phyloP scores from a whole-genome alignment of 345 rosid species.

The Eucalyptus curtisii region DNA sequence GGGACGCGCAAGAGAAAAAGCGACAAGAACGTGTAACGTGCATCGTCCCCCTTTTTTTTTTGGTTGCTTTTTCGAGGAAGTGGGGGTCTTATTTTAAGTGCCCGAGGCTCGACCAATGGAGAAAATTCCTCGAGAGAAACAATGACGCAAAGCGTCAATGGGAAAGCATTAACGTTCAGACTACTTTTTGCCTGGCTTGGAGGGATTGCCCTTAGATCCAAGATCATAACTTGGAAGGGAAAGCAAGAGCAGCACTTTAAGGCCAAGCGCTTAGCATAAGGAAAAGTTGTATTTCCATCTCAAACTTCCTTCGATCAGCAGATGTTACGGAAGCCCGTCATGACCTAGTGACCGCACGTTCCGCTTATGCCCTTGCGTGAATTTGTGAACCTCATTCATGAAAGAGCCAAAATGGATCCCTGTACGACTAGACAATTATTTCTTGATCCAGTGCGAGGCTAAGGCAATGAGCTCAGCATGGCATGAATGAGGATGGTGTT shows the following conservation, averaged over 20 bases:
- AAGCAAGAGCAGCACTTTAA: neutral
- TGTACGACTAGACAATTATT: accelerated
- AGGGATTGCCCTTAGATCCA: neutral
- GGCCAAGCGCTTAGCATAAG: neutral
- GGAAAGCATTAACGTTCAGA: neutral
- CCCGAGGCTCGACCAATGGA: neutral
- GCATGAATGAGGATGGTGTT: neutral
- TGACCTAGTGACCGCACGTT: neutral
- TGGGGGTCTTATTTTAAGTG: neutral
- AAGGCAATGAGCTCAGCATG: neutral
- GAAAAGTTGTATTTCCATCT: neutral
- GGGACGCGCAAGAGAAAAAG: neutral
- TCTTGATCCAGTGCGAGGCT: neutral
- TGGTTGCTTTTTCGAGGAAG: neutral
- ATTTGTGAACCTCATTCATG: neutral
- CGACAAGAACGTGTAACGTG: neutral
- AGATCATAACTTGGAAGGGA: neutral
- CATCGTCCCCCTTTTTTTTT: accelerated
- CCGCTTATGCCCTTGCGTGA: neutral
- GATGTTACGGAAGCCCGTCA: neutral
- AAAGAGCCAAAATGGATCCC: neutral
- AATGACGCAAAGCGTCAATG: neutral
- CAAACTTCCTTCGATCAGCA: neutral
- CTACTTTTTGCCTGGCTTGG: neutral
- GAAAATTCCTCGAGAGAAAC: no score